phyloP scores from a whole-genome alignment of 768 basidiomycete genomes.

The Macrolepiota fuliginosa region DNA sequence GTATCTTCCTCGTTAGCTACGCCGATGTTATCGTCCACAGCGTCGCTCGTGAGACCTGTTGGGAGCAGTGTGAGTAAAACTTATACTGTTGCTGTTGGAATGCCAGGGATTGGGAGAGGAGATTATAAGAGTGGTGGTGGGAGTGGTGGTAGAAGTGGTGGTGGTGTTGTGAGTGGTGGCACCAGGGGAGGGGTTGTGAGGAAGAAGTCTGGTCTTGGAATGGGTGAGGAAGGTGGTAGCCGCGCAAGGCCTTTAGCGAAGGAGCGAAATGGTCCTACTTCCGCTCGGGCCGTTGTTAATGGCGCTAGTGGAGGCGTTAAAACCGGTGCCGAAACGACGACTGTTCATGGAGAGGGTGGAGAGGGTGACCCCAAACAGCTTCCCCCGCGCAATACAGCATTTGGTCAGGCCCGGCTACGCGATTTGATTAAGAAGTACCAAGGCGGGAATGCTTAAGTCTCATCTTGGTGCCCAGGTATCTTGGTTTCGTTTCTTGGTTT shows the following conservation, averaged over 20 bases:
- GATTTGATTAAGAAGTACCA: slow-evolving; percentile 86
- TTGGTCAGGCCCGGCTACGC: slow-evolving; percentile 73
- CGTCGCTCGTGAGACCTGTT: slow-evolving; percentile 61
- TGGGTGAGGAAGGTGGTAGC: background rate
- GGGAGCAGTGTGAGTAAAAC: slow-evolving; percentile 4
- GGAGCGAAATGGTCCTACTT: background rate
- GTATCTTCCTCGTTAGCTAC: slow-evolving; percentile 71
- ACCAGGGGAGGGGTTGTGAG: background rate
- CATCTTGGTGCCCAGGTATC: background rate
- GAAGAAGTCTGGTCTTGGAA: slow-evolving; percentile 6
- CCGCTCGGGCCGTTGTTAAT: background rate
- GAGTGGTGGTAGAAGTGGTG: background rate
- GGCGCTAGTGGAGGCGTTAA: slow-evolving; percentile 5
- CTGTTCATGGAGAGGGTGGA: background rate
- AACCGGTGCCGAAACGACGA: background rate
- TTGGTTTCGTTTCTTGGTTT: background rate
- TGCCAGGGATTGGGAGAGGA: slow-evolving; percentile 1
- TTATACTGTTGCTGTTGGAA: slow-evolving; percentile 1
- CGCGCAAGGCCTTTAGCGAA: background rate
- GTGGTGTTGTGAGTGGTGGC: background rate
- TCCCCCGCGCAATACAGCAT: slow-evolving; percentile 50
- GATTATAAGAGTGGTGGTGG: background rate
- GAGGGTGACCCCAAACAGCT: background rate
- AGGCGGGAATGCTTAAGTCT: slow-evolving; percentile 27
- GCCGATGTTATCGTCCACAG: slow-evolving; percentile 73